Conservation (phyloP, 23 red algal genomes). For the Gracilariopsis chorda region DNA sequence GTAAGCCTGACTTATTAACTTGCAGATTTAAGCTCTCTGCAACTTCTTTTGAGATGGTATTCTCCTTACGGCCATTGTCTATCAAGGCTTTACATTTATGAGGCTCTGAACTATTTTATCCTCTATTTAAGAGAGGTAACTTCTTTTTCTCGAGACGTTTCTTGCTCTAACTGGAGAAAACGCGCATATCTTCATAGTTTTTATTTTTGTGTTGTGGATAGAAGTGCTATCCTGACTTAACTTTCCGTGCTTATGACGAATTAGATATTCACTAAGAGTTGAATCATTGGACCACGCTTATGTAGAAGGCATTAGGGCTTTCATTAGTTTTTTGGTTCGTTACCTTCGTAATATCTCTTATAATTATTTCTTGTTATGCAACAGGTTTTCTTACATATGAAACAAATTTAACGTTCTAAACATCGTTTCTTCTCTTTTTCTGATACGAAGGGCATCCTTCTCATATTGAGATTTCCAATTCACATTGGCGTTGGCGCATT, state of each 20-base stretch:
- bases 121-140: background rate
- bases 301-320: too few species aligned
- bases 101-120: background rate
- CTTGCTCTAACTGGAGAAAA: background rate
- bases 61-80: conserved; percentile 15
- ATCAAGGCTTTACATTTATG: background rate
- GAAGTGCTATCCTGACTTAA: background rate
- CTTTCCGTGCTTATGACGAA: background rate
- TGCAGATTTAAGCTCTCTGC: background rate
- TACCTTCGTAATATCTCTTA: too few species aligned
- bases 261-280: background rate
- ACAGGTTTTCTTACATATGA: too few species aligned
- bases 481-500: too few species aligned
- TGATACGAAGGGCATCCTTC: too few species aligned
- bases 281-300: too few species aligned
- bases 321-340: too few species aligned
- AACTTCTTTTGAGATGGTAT: conserved; percentile 1
- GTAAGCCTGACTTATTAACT: background rate
- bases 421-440: too few species aligned
- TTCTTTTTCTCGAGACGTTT: background rate
- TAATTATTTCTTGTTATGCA: too few species aligned
- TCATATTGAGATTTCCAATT: too few species aligned
- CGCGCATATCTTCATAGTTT: background rate
- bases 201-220: background rate
- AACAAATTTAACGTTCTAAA: too few species aligned